Evolutionary conservation across 2,329 filamentous ascomycete species (phyloP), one percentile per base, ranked within the genome.

Genomic region (Lachnellula subtilissima): DNA sequence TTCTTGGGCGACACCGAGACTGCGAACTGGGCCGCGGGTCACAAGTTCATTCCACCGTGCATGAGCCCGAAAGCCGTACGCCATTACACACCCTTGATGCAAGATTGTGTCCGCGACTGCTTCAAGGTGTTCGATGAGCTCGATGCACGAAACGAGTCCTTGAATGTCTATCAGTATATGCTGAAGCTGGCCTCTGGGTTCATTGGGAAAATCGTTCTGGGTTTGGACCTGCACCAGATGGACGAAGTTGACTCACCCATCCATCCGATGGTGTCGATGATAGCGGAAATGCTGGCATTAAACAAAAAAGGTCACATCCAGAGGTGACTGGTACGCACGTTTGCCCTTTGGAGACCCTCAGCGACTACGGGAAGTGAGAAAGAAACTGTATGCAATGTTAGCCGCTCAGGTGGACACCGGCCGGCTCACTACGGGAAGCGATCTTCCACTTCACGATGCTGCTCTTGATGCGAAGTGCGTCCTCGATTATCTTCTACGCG

Each of bases 161-260:
- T 74, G 75, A 79, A 79, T 56, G 75, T 75, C 1, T 79, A 78
- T 50, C 72, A 74, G 45, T 78, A 76, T 55, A 79, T 78, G 76
- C 56, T 78, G 17, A 78, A 79, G 61, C 69, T 78, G 0, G 74
- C 68, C 0, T 75, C 75, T 0, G 71, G 74, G 47, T 70, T 73
- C 0, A 70, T 78, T 5, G 74, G 75, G 22, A 75, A 77, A 57
- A 57, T 79, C 12, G 72, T 70, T 0, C 68, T 79, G 1, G 74
- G 73, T 0, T 58, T 74, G 55, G 75, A 79, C 25, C 71, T 78
- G 50, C 56, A 74, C 8, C 76, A 79, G 52, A 78, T 79, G 48
- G 62, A 65, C 0, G 48, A 61, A 3, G 54, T 68, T 1, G 70
- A 77, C 50, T 63, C 75, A 1, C 73, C 74, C 0, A 53, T 77